phyloP scores from a whole-genome alignment of 176 grass and related monocot genomes.

The Eremochloa ophiuroides region DNA sequence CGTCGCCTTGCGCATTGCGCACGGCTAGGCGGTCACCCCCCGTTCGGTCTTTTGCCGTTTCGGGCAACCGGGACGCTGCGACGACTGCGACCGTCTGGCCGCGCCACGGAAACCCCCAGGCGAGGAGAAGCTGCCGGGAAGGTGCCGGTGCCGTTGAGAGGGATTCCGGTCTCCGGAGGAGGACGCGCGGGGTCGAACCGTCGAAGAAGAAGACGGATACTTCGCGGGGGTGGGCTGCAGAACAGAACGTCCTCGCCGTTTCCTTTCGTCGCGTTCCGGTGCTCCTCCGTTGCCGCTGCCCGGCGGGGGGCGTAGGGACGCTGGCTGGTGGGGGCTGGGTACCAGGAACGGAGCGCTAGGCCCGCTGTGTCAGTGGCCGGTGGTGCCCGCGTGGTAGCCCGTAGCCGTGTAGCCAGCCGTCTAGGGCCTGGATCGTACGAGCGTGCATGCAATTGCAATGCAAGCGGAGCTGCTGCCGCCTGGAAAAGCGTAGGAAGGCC shows the following conservation, averaged over 20 bases:
- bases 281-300: not conserved
- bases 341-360: not conserved
- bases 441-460: too few species aligned
- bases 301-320: not conserved
- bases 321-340: too few species aligned
- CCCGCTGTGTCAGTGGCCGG: not conserved
- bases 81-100: not conserved
- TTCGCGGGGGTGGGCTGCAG: too few species aligned
- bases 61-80: not conserved
- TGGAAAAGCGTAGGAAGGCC: not conserved
- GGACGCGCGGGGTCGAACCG: too few species aligned
- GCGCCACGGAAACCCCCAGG: not conserved
- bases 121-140: not conserved
- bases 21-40: not conserved
- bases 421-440: not conserved
- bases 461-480: not conserved
- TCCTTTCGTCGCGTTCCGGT: not conserved
- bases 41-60: slow-evolving; percentile 11
- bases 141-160: not conserved
- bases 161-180: not conserved
- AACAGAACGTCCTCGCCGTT: not conserved
- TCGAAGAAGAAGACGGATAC: too few species aligned
- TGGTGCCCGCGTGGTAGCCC: too few species aligned
- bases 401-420: too few species aligned
- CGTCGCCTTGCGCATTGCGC: not conserved